These are phyloP conservation scores for Amanita thiersii DNA, from an alignment of 768 basidiomycete species.

Conservation along the genomic window DNA sequence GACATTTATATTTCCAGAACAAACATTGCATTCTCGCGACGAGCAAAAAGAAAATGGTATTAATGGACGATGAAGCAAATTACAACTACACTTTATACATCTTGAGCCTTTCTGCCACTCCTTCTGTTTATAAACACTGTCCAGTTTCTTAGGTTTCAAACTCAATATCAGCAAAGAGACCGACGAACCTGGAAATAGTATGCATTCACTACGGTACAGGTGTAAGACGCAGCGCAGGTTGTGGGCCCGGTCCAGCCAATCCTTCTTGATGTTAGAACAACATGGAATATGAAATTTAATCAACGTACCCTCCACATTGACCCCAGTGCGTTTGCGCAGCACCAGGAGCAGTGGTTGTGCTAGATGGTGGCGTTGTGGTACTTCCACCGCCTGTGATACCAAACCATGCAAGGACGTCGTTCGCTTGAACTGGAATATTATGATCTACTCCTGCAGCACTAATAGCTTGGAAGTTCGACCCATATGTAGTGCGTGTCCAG, in stretches of 20 bases:
- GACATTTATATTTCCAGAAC: too few relatives aligned
- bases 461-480: conserved; percentile 42
- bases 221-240: conserved; percentile 12
- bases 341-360: conserved; percentile 12
- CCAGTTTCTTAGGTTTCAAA: too few relatives aligned
- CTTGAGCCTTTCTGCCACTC: too few relatives aligned
- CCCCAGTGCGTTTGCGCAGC: conserved; percentile 16
- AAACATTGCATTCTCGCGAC: too few relatives aligned
- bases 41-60: too few relatives aligned
- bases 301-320: conserved; percentile 23
- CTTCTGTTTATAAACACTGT: too few relatives aligned
- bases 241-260: conserved; percentile 21
- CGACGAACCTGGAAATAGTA: conserved; percentile 14
- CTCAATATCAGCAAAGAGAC: too few relatives aligned
- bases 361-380: conserved; percentile 11
- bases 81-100: too few relatives aligned
- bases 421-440: conserved; percentile 41
- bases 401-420: conserved; percentile 39
- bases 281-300: conserved; percentile 2
- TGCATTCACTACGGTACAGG: conserved; percentile 8
- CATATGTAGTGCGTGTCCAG: conserved; percentile 41
- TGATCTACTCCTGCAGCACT: conserved; percentile 39
- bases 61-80: too few relatives aligned
- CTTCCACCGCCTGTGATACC: conserved; percentile 35
- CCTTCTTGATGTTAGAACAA: conserved; percentile 10